Base-by-base conservation (phyloP, 2,329 filamentous ascomycete species). In the Akanthomyces muscarius region DNA sequence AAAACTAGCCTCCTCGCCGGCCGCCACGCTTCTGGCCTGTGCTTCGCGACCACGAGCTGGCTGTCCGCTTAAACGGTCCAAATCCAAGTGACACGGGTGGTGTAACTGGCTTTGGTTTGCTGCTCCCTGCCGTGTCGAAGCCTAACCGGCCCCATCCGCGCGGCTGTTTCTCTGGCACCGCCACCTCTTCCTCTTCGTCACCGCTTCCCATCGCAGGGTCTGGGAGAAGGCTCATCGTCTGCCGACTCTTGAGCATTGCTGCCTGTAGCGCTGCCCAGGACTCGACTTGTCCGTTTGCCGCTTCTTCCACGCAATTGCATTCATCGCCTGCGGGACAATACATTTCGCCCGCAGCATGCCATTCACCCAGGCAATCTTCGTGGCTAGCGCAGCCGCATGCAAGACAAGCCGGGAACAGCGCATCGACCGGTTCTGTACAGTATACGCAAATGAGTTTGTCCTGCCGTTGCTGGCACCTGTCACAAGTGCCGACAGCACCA, bases 291-390 rank as follows among this genome's bases (percentile, higher is more conserved):
- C 84, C 85, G 53, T 76, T 79, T 63, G 76, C 77, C 1, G 86
- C 85, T 65, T 87, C 82, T 16, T 82, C 77, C 0, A 82, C 78
- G 67, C 86, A 89, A 64, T 83, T 77, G 69, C 86, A 89, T 69
- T 88, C 86, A 68, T 88, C 86, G 1, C 86, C 86, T 0, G 84
- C 86, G 0, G 86, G 84, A 62, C 86, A 89, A 53, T 81, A 73
- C 1, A 75, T 80, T 71, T 86, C 83, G 25, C 83, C 83, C 6
- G 80, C 78, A 7, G 77, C 80, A 66, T 86, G 83, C 84, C 85
- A 87, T 68, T 85, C 83, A 2, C 78, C 79, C 18, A 86, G 77
- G 65, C 86, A 89, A 10, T 76, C 72, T 52, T 86, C 81, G 71
- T 89, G 86, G 58, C 79, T 81, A 8, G 82, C 82, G 66, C 86